phyloP scores from a whole-genome alignment of 2,329 filamentous ascomycete species.

The Aspergillus pseudonomiae region DNA sequence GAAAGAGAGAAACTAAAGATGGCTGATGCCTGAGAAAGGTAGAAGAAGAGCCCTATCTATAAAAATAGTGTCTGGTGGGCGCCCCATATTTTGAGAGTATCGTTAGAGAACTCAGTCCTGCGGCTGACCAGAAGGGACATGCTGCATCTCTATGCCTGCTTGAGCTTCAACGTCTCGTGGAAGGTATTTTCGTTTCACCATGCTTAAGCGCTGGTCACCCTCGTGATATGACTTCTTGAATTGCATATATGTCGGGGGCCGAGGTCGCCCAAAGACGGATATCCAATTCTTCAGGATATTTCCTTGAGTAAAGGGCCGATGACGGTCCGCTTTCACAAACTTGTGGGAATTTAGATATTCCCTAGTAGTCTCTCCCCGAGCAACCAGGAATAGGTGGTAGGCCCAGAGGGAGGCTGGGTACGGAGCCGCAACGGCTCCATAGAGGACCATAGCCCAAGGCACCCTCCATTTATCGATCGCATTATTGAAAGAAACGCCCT shows the following conservation, averaged over 20 bases:
- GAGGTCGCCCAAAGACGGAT: conserved; percentile 77
- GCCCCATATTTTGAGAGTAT: conserved; percentile 13
- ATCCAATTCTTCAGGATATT: conserved; percentile 76
- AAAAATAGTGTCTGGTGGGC: too few species aligned
- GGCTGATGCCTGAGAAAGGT: background rate
- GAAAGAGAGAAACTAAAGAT: background rate
- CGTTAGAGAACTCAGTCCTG: conserved; percentile 26
- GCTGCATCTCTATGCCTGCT: conserved; percentile 73
- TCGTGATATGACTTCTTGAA: conserved; percentile 78
- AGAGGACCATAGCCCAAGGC: conserved; percentile 86
- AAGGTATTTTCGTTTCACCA: conserved; percentile 56
- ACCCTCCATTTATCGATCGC: conserved; percentile 74
- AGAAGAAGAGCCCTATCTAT: conserved; percentile 2
- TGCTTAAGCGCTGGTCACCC: conserved; percentile 83
- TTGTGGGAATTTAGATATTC: conserved; percentile 97
- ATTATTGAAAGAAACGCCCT: conserved; percentile 67
- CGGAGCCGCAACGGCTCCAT: conserved; percentile 71
- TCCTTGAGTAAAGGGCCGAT: conserved; percentile 84
- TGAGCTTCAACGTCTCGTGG: conserved; percentile 55
- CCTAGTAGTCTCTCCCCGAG: conserved; percentile 87
- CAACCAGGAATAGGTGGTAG: conserved; percentile 91
- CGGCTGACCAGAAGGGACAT: conserved; percentile 46
- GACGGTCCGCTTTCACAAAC: conserved; percentile 87
- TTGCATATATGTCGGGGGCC: conserved; percentile 83
- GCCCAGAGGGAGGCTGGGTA: conserved; percentile 83